A percentile compares a stretch with the other conserved stretches of the same genome.
Evolutionary conservation across 345 rosid species (phyloP).

Genomic region (Erysimum cheiranthoides): DNA sequence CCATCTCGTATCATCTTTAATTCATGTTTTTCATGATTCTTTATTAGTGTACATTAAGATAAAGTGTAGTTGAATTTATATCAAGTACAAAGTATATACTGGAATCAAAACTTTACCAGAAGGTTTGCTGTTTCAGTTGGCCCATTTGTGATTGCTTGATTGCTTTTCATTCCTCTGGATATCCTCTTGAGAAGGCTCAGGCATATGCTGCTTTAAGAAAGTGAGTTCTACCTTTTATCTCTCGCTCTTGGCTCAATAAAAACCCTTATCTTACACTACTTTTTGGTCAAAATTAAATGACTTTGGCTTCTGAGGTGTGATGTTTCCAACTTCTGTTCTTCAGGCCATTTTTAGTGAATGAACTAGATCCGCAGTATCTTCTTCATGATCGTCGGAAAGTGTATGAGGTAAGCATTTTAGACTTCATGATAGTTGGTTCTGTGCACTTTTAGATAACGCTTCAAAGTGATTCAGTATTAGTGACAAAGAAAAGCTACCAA

Average conservation of each 20-base stretch:
- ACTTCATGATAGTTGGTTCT: constrained; percentile 27
- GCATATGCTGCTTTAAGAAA: constrained; percentile 85
- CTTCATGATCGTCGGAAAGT: constrained; percentile 99
- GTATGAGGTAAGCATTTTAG: constrained; percentile 73
- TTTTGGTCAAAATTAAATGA: background rate
- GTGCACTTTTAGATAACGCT: background rate
- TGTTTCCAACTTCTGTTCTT: constrained; percentile 32
- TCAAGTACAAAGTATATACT: constrained; percentile 22
- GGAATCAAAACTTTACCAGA: constrained; percentile 38
- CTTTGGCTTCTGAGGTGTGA: constrained; percentile 27
- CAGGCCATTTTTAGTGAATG: constrained; percentile 96
- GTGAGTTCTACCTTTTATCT: constrained; percentile 53
- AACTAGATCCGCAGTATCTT: constrained; percentile 90
- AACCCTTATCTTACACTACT: background rate
- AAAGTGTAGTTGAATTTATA: constrained; percentile 16
- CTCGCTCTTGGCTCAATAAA: constrained; percentile 10
- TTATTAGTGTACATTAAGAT: constrained; percentile 25
- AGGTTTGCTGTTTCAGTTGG: constrained; percentile 74
- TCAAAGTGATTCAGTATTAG: background rate
- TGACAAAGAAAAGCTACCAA: background rate
- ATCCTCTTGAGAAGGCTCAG: constrained; percentile 80
- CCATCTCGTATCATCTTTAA: background rate
- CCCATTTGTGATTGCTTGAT: constrained; percentile 96
- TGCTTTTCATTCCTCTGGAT: constrained; percentile 94
- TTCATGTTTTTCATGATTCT: constrained; percentile 14